Base-by-base conservation (phyloP, 306 rosid species). In the Vigna unguiculata region DNA sequence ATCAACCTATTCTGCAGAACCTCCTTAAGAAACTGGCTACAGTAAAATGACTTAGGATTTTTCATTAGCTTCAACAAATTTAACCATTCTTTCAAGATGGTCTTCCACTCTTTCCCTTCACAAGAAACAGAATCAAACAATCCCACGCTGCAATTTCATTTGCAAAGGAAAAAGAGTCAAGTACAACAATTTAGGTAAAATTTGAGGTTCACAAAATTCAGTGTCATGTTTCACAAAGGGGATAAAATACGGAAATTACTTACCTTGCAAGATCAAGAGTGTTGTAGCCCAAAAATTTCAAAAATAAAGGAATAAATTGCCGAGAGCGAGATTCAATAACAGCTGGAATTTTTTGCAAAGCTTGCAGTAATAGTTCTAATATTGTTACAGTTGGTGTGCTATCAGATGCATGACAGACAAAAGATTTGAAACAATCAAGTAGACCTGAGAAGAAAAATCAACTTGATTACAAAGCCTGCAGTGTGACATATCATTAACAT, bases 41-140 rank as follows among this genome's bases (percentile, higher is more conserved):
- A 61, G 81, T 84, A 77, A 63, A 84, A 85, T 48, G 95, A 88
- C 85, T 84, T 89, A 48, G 89, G 87, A 71, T 92, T 90, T 75
- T 85, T 86, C 93, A 88, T 90, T 78, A 81, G 75, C 79, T 80
- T 92, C 89, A 95, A 88, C 86, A 95, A 84, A 86, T 87, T 95
- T 59, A 95, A 84, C 98, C 98, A 95, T 81, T 95, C 98, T 78
- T 95, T 92, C 69, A 95, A 88, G 76, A 88, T 65, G 66, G 67
- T 65, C 83, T 90, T 90, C 97, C 98, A 95, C 85, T 89, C 98
- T 86, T 88, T 95, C 75, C 91, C 97, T 90, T 85, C 87, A 84
- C 95, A 95, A 49, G 85, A 83, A 80, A 58, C 60, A 69, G 87
- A 78, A 75, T 92, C 87, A 85, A 92, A 94, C 75, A 88, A 85